Evolutionary conservation across 257 asterid species (phyloP), one percentile per base, ranked within the genome.

Genomic region (Nicotiana attenuata): DNA sequence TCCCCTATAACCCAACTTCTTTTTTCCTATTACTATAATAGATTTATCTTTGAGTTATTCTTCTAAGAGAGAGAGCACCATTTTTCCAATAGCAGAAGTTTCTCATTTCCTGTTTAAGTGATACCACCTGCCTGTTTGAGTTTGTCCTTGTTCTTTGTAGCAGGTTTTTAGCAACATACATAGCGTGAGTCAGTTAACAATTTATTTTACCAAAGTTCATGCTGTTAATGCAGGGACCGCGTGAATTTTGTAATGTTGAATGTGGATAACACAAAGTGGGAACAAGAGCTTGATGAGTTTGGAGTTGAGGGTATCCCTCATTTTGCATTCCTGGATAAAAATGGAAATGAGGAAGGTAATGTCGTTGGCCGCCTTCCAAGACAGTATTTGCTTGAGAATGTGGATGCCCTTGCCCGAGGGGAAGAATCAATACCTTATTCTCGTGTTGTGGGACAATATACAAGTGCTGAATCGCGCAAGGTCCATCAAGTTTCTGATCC

Each of bases 261-360:
- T 55, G 99, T 96, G 83, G 99, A 94, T 82, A 96, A 94, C 90
- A 96, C 99, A 5, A 96, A 92, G 88, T 96, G 99, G 99, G 99
- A 96, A 88, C 99, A 96, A 93, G 99, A 96, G 90, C 97, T 96
- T n/a, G 99, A 96, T 65, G 99, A 94, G 88, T 96, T 96, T 77
- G 99, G 98, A 15, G 99, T 94, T 24, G 99, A 96, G 86, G 99
- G 98, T 24, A 94, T 96, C 65, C 99, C 99, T 68, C 99, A 96
- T 90, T 96, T 96, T 82, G 97, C 98, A 4, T 96, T 96, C 92
- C 89, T 96, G 20, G 99, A 96, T 88, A 86, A 82, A 81, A 83
- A 90, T 3, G 99, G 99, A 78, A 93, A 96, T 5, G 98, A 94
- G 83, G 98, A 96, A 82, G 99, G 99, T 61, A 92, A 94, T 83